A percentile compares a stretch with the other conserved stretches of the same genome.
phyloP scores from a whole-genome alignment of 352 stramenopile genomes.

The Phytophthora foliorum region DNA sequence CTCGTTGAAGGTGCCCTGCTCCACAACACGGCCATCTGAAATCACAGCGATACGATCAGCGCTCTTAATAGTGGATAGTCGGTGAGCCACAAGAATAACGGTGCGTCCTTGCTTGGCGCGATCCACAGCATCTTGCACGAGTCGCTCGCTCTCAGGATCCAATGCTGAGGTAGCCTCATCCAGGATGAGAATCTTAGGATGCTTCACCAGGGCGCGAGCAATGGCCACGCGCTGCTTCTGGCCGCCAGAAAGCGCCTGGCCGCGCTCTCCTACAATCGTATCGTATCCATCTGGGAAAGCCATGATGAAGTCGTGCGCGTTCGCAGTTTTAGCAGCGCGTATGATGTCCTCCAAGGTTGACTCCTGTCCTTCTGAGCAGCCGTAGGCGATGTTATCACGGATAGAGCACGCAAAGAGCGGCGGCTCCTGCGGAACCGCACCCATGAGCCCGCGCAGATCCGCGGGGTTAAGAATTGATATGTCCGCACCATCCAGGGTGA shows the following conservation, averaged over 20 bases:
- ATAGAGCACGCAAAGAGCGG: conserved; percentile 83
- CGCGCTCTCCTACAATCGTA: conserved; percentile 79
- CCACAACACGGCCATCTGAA: conserved; percentile 85
- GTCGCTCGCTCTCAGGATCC: conserved; percentile 77
- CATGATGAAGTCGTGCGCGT: conserved; percentile 84
- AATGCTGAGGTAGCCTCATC: conserved; percentile 84
- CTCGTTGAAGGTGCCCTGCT: conserved; percentile 82
- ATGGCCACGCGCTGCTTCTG: conserved; percentile 89
- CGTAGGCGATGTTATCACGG: conserved; percentile 83
- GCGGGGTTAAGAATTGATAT: conserved; percentile 63
- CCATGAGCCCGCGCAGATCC: conserved; percentile 69
- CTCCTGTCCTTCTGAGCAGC: conserved; percentile 54
- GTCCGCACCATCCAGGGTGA: conserved; percentile 68
- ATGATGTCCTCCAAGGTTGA: conserved; percentile 67
- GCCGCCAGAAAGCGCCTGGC: conserved; percentile 75
- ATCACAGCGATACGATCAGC: conserved; percentile 94
- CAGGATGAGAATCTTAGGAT: conserved; percentile 80
- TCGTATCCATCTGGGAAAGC: conserved; percentile 83
- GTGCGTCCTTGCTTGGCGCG: conserved; percentile 91
- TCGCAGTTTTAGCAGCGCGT: conserved; percentile 70
- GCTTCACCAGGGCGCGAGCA: conserved; percentile 77
- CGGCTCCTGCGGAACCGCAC: conserved; percentile 76
- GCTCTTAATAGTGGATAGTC: conserved; percentile 94
- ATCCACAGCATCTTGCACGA: conserved; percentile 84
- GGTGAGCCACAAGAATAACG: conserved; percentile 97